phyloP scores from a whole-genome alignment of 371 early-diverging fungal species.

The Mucor piriformis region DNA sequence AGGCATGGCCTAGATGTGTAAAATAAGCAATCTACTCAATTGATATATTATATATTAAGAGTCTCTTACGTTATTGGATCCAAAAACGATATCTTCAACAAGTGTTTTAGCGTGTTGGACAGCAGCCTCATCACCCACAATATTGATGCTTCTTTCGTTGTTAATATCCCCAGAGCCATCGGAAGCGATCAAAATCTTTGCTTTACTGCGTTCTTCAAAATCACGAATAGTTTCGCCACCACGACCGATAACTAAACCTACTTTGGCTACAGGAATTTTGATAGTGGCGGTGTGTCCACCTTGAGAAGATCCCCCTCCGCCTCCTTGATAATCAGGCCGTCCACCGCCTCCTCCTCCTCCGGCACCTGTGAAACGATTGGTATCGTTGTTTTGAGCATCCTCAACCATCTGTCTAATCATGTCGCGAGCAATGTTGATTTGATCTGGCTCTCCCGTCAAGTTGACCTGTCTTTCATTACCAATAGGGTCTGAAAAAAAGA shows the following conservation, averaged over 20 bases:
- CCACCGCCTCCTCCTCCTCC: conserved; percentile 12
- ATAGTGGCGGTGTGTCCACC: conserved; percentile 48
- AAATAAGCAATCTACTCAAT: not conserved
- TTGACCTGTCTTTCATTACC: conserved; percentile 65
- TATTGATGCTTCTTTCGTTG: conserved; percentile 66
- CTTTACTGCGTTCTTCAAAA: conserved; percentile 80
- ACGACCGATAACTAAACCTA: conserved; percentile 89
- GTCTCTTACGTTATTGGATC: conserved; percentile 14
- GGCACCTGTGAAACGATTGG: conserved; percentile 20
- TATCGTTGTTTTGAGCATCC: conserved; percentile 45
- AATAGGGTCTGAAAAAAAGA: conserved; percentile 36
- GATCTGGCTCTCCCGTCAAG: conserved; percentile 64
- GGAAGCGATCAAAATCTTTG: conserved; percentile 82
- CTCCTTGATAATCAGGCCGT: conserved; percentile 11
- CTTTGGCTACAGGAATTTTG: conserved; percentile 68
- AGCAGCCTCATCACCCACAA: conserved; percentile 73
- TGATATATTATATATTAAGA: not conserved
- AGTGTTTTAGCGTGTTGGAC: conserved; percentile 73
- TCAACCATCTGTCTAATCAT: conserved; percentile 61
- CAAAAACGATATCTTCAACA: conserved; percentile 77
- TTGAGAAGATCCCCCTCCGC: not conserved
- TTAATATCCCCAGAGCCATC: conserved; percentile 58
- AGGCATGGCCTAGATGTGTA: not conserved
- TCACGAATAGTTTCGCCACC: conserved; percentile 90
- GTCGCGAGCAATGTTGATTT: conserved; percentile 63